These are phyloP conservation scores for Jamesozyma jinghongensis DNA, from an alignment of 805 yeast species.

Conservation along the genomic window DNA sequence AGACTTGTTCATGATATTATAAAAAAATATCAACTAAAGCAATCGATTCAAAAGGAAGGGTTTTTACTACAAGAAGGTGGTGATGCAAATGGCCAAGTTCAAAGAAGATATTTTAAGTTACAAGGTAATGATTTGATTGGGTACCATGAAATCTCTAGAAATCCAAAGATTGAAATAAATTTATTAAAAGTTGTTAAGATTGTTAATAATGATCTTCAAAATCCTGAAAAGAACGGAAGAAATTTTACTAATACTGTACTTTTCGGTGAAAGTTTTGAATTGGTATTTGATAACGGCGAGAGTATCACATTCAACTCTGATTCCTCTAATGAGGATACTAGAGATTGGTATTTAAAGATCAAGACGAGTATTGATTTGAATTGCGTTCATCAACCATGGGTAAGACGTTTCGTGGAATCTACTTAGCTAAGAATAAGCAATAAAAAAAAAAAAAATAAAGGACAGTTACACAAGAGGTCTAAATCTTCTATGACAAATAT, in stretches of 20 bases:
- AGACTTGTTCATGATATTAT: slow-evolving; percentile 41
- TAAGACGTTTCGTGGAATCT: slow-evolving; percentile 33
- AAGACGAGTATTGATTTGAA: slow-evolving; percentile 49
- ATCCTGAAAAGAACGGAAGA: slow-evolving; percentile 34
- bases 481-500: not conserved
- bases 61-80: slow-evolving; percentile 86
- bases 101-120: slow-evolving; percentile 67
- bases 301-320: slow-evolving; percentile 81
- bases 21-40: slow-evolving; percentile 30
- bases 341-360: slow-evolving; percentile 55
- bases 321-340: slow-evolving; percentile 43
- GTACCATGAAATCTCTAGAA: slow-evolving; percentile 58
- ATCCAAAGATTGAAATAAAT: slow-evolving; percentile 69
- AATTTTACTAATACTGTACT: slow-evolving; percentile 64
- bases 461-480: not conserved
- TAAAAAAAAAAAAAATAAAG: not conserved
- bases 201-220: slow-evolving; percentile 27
- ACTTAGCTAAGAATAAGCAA: not conserved
- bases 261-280: slow-evolving; percentile 64
- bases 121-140: slow-evolving; percentile 66
- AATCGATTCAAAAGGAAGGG: slow-evolving; percentile 45
- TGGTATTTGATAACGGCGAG: slow-evolving; percentile 73
- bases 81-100: slow-evolving; percentile 59
- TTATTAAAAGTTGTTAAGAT: slow-evolving; percentile 51
- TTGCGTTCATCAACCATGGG: slow-evolving; percentile 56